Evolutionary conservation across 805 yeast species (phyloP).

Genomic region (Starmerella scarabaei): DNA sequence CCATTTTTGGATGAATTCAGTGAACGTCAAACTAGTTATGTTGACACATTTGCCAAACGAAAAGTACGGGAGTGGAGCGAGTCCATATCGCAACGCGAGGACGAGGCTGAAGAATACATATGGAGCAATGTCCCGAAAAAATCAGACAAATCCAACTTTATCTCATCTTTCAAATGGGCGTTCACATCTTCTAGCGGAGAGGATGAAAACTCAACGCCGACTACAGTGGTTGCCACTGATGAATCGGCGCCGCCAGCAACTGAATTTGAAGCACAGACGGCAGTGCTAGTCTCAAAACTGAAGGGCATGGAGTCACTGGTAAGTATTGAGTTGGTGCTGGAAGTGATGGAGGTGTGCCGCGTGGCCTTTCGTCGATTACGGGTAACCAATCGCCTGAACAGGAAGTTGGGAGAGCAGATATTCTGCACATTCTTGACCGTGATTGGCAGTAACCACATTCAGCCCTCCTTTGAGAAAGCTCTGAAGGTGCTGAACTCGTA

Average conservation of each 20-base stretch:
- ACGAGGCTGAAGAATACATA: constrained; percentile 36
- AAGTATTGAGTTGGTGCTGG: constrained; percentile 66
- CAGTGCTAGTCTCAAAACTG: constrained; percentile 60
- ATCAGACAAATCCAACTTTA: constrained; percentile 39
- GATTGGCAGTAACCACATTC: constrained; percentile 63
- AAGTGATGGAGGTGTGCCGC: constrained; percentile 56
- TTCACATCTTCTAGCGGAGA: constrained; percentile 3
- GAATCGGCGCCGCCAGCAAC: constrained; percentile 15
- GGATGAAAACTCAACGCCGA: background rate
- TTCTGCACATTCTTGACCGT: constrained; percentile 53
- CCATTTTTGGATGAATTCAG: constrained; percentile 15
- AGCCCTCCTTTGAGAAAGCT: constrained; percentile 75
- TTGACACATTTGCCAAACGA: constrained; percentile 21
- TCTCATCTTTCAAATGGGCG: constrained; percentile 35
- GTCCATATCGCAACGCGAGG: constrained; percentile 33
- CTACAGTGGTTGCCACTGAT: background rate
- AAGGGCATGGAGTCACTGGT: constrained; percentile 64
- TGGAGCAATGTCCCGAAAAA: constrained; percentile 35
- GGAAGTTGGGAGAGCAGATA: constrained; percentile 42
- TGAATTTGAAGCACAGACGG: constrained; percentile 68
- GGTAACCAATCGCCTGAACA: constrained; percentile 30
- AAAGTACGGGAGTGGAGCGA: constrained; percentile 26
- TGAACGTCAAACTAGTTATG: constrained; percentile 16
- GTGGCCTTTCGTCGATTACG: constrained; percentile 47
- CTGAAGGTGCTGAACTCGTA: constrained; percentile 54